Base-by-base conservation (phyloP, 2,329 filamentous ascomycete genomes). In the Colletotrichum liaoningense region DNA sequence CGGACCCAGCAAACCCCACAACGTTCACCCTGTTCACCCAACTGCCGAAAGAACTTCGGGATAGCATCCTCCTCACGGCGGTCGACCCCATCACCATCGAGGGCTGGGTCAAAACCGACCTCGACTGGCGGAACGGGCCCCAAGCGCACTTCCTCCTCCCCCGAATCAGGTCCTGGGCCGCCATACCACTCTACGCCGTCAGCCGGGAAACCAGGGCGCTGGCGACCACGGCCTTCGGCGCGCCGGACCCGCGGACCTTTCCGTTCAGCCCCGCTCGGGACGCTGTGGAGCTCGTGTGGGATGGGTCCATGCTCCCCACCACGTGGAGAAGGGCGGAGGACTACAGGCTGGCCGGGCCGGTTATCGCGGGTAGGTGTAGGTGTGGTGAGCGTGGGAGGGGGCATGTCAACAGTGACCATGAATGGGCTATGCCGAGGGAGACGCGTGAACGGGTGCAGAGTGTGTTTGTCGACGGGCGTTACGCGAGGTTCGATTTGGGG, bases 231-330 rank as follows among this genome's bases (percentile, higher is more conserved):
- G 38, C 14, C 26, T 58, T 14, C 65, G 54, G 59, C 24, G 33
- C 16, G 12, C 65, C 65, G 42, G 38, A 46, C 7, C 58, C 42
- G 54, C 58, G 35, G 28, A 54, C 38, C 28, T 58, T 72, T 4
- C 58, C 38, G 35, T 46, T 63, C 38, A 59, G 59, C 66, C 14
- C 69, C 16, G 65, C 42, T 63, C 42, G 9, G 59, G 59, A 60
- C 24, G 38, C 55, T 5, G 46, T 62, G n/a, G 28, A 33, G 30
- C 8, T 56, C 30, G 12, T n/a, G n/a, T 56, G 63, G 63, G 46
- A 67, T 26, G 46, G 30, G 24, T 38, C 22, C 8, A 59, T n/a
- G 60, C 28, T 59, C 9, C 42, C 26, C 33, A 55, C 28, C 11
- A 28, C 11, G 26, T 46, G 55, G 38, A 54, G 54, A 16, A 22